phyloP scores from a whole-genome alignment of 2,329 filamentous ascomycete genomes.

The Aspergillus alliaceus region DNA sequence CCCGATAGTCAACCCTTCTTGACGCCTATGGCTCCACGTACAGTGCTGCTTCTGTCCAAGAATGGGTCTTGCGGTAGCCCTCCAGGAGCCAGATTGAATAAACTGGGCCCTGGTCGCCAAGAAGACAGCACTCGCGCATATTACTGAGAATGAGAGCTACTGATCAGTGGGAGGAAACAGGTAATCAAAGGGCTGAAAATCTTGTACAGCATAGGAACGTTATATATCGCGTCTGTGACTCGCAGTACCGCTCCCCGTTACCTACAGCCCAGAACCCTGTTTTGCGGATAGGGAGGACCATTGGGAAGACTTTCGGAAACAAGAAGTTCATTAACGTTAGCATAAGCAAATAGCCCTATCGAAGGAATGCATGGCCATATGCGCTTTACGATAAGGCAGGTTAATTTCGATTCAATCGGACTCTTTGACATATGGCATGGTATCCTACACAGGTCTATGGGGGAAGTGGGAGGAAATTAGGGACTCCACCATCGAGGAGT shows the following conservation, averaged over 20 bases:
- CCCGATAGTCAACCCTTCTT: no score
- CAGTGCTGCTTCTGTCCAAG: background rate
- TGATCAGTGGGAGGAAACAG: slow-evolving; percentile 12
- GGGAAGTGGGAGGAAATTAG: background rate
- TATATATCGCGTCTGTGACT: background rate
- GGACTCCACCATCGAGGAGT: background rate
- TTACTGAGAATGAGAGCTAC: background rate
- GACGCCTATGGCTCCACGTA: no score
- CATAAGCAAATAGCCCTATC: background rate
- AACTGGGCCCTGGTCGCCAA: slow-evolving; percentile 9
- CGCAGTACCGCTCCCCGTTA: background rate
- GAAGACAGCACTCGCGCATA: slow-evolving; percentile 7
- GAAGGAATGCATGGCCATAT: background rate
- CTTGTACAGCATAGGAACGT: background rate
- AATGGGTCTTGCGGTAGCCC: slow-evolving; percentile 3
- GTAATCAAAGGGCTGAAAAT: background rate
- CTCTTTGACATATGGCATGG: background rate
- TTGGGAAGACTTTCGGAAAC: background rate
- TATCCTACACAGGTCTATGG: background rate
- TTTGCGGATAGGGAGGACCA: background rate
- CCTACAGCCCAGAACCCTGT: background rate
- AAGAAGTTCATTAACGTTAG: background rate
- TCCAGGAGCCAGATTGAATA: slow-evolving; percentile 15
- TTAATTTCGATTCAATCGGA: no score
- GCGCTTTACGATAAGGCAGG: background rate